Percentiles rank a stretch among this genome's conserved stretches.
Conservation (phyloP, 148 eudicot species). For the Cornus suecica region DNA sequence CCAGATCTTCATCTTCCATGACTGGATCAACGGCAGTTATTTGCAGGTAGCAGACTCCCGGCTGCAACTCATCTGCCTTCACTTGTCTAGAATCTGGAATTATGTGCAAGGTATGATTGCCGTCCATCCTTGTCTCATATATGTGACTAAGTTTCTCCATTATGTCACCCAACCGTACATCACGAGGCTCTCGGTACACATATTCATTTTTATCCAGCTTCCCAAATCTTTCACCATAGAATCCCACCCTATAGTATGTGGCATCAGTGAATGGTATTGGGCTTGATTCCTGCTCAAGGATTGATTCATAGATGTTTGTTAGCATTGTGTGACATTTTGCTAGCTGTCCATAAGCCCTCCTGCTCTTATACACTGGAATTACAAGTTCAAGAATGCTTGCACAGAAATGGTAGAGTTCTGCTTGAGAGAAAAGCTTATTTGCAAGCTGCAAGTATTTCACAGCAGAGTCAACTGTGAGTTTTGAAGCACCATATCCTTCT, state of each 20-base stretch:
- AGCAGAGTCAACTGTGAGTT: constrained; percentile 96
- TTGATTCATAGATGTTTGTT: constrained; percentile 90
- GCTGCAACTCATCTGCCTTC: constrained; percentile 85
- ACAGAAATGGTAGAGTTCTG: constrained; percentile 92
- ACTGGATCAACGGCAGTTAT: constrained; percentile 99
- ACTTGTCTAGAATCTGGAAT: constrained; percentile 99
- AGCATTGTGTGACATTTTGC: constrained; percentile 98
- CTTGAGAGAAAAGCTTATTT: constrained; percentile 97
- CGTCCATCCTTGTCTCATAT: constrained; percentile 90
- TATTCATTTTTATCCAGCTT: constrained; percentile 86
- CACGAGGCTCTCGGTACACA: constrained; percentile 94
- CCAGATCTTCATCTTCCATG: constrained; percentile 99
- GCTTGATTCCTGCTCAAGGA: constrained; percentile 98
- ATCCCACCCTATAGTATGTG: constrained; percentile 98
- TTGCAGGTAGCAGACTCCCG: constrained; percentile 90
- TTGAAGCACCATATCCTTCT: constrained; percentile 99
- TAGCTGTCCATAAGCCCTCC: constrained; percentile 93
- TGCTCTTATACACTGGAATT: constrained; percentile 93
- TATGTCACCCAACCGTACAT: constrained; percentile 95
- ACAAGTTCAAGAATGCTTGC: constrained; percentile 96
- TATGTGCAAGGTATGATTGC: constrained; percentile 74
- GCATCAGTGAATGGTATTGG: constrained; percentile 98
- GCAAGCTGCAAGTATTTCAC: constrained; percentile 98
- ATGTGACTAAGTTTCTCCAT: constrained; percentile 98
- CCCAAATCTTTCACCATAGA: constrained; percentile 91